Base-by-base conservation (phyloP, 2,329 filamentous ascomycete genomes). In the Aspergillus niger region DNA sequence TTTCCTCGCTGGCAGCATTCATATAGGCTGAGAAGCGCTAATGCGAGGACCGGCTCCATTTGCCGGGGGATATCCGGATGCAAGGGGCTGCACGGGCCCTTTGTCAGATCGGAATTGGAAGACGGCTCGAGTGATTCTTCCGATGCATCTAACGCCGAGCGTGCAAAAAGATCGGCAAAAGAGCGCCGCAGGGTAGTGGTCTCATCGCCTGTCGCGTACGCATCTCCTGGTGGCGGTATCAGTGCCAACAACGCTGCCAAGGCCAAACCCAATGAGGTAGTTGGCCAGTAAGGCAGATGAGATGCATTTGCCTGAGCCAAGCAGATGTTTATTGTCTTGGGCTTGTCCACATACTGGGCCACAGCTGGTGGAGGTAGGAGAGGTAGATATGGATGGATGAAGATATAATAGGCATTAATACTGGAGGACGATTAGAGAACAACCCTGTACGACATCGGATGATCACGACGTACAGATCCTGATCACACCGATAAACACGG, bases 331-430 rank as follows among this genome's bases (percentile, higher is more conserved):
- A 59, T 49, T 8, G 53, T 17, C 15, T 2, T 15, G 1, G 5
- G 43, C 2, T 38, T 49, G 47, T 70, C 67, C 43, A 64, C 57
- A 38, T 62, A 55, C 20, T 55, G 62, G 0, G 57, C 41, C 2
- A 20, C 13, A 3, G 60, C 30, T 1, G 65, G 47, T 5, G 63
- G 60, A 0, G 69, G 69, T 2, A 71, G 56, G 11, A 69, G 22
- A 0, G 69, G 69, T 7, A 70, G 53, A 52, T 70, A 71, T 8
- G 67, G 65, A 38, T 71, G 69, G 47, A 71, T 65, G 50, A 63
- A 69, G 3, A 71, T 63, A 36, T 71, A 71, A 47, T 71, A 70
- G 2, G 69, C 67, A 39, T 71, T 70, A 11, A 63, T 22, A 17
- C 69, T 71, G 30, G 7, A 24, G 43, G 8, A 47, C 17, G 22